Base-by-base conservation (phyloP, 176 grass and related monocot genomes). In the Metroxylon sagu region DNA sequence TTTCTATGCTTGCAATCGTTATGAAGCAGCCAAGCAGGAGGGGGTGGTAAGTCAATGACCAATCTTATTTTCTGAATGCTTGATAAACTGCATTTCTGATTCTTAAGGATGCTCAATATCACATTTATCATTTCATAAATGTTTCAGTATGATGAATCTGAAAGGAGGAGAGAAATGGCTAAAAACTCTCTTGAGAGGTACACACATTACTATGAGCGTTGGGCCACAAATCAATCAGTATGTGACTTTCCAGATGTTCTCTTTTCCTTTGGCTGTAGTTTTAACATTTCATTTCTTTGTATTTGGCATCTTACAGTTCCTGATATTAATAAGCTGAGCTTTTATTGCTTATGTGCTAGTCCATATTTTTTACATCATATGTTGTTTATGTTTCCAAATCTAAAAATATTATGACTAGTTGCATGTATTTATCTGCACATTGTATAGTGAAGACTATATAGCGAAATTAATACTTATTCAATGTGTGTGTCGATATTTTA, bases 131-230 rank as follows among this genome's bases (percentile, higher is more conserved):
- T 18, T 85, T 69, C 26, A 21, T 54, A 52, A 62, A 54, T 83
- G 50, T 73, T 74, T 71, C 73, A 98, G 94, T 93, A 98, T 50
- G 94, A 98, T 69, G 94, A 98, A 83, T 92, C 88, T 83, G 94
- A 98, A 79, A 88, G 88, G 79, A 89, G 94, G 80, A 85, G 94
- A 82, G 94, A 98, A 80, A 98, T 98, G 94, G 94, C 94, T 26
- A 98, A 98, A 73, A 93, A 98, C 64, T 98, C 94, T 7, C 94
- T 93, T 56, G 94, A 98, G 76, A 98, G 88, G 76, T 98, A 98
- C 53, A 98, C 94, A 57, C 94, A 98, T 76, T 98, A 98, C 71
- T 98, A 98, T 81, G 94, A 98, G 57, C 88, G 94, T 26, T 98
- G 94, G 94, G 94, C 94, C 59, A 87, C 94, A 29, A 98, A 98